Evolutionary conservation across 768 basidiomycete genomes (phyloP).

Genomic region (Podaxis sp.): DNA sequence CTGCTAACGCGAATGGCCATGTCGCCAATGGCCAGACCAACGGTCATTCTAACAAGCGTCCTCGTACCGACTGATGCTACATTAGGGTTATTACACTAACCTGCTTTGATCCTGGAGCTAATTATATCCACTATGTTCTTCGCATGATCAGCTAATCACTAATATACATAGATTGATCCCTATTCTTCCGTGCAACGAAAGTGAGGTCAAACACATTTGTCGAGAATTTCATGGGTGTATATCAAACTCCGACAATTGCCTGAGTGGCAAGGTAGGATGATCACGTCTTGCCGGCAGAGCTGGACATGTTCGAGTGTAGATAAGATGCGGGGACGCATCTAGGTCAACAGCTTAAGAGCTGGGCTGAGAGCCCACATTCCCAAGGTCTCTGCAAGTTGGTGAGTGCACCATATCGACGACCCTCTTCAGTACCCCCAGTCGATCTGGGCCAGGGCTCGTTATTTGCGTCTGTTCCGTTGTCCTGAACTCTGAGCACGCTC

Average conservation of each 20-base stretch:
- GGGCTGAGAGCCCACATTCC: too few species aligned
- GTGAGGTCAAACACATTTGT: not conserved
- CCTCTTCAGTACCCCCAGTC: not conserved
- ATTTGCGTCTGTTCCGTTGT: not conserved
- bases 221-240: not conserved
- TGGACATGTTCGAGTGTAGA: too few species aligned
- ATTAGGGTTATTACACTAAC: not conserved
- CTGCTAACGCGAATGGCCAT: conserved; percentile 37
- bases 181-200: not conserved
- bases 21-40: conserved; percentile 21
- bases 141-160: not conserved
- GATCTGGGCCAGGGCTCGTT: not conserved
- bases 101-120: conserved; percentile 4
- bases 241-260: too few species aligned
- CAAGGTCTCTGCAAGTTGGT: not conserved
- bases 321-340: too few species aligned
- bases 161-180: not conserved
- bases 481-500: not conserved
- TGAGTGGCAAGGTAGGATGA: too few species aligned
- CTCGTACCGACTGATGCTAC: conserved; percentile 47
- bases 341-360: too few species aligned
- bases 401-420: not conserved
- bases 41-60: conserved; percentile 50
- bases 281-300: too few species aligned
- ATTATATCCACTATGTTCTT: not conserved